These are phyloP conservation scores for Gnaphalium uliginosum DNA, from an alignment of 129 eudicot genomes.

Conservation along the genomic window DNA sequence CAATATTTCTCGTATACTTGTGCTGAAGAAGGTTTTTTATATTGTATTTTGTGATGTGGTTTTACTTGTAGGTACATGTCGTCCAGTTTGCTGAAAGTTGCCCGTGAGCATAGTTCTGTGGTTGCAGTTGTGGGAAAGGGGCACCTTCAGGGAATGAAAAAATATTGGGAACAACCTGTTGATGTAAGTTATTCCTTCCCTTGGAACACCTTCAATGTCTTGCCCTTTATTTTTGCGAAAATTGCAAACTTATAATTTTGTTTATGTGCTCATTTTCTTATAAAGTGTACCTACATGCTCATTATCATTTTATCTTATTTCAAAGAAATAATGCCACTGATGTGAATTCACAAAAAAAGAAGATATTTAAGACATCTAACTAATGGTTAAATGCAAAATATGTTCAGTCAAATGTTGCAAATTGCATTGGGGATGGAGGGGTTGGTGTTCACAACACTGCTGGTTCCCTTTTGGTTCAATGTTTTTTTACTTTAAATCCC, in stretches of 20 bases:
- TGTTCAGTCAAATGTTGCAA: too few species aligned
- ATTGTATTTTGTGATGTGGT: slow-evolving; percentile 11
- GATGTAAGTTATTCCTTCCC: slow-evolving; percentile 50
- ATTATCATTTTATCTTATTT: neutral
- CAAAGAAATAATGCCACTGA: neutral
- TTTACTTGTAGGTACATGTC: slow-evolving; percentile 86
- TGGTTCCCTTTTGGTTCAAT: too few species aligned
- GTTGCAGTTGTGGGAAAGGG: slow-evolving; percentile 99
- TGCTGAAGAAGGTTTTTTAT: neutral
- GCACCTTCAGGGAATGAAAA: slow-evolving; percentile 84
- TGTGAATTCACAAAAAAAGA: neutral
- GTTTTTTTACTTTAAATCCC: too few species aligned
- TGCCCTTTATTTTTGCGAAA: neutral
- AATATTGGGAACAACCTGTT: slow-evolving; percentile 82
- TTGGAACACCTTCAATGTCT: neutral
- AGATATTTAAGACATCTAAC: too few species aligned
- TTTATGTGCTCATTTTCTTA: too few species aligned
- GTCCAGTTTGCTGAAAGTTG: slow-evolving; percentile 66
- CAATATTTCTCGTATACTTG: neutral
- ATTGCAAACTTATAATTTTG: neutral
- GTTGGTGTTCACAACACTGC: too few species aligned
- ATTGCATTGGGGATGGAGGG: too few species aligned
- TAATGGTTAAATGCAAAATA: too few species aligned
- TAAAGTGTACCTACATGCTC: neutral
- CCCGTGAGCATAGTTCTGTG: slow-evolving; percentile 80